Evolutionary conservation across 768 basidiomycete genomes (phyloP).

Genomic region (Agrocybe chaxingu): DNA sequence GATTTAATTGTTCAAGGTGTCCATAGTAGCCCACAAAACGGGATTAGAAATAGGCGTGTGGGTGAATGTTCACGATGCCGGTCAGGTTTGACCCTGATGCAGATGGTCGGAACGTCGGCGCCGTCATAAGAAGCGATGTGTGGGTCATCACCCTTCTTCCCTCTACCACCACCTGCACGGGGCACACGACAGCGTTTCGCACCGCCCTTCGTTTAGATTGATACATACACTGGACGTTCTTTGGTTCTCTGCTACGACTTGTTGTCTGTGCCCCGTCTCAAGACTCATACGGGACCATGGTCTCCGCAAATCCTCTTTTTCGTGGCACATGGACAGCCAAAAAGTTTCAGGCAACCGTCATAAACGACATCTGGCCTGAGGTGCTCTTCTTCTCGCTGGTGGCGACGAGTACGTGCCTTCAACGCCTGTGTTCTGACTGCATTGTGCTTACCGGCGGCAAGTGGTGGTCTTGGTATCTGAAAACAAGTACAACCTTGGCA

Average conservation of each 20-base stretch:
- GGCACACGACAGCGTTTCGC: too few relatives aligned
- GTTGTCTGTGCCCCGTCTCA: neutral
- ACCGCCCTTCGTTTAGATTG: too few relatives aligned
- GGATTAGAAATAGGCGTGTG: too few relatives aligned
- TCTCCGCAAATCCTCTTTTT: slow-evolving; percentile 37
- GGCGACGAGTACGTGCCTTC: slow-evolving; percentile 40
- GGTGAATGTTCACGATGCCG: too few relatives aligned
- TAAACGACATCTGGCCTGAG: slow-evolving; percentile 64
- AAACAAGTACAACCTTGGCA: slow-evolving; percentile 44
- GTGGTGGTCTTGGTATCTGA: slow-evolving; percentile 59
- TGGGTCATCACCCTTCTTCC: too few relatives aligned
- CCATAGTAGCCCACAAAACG: too few relatives aligned
- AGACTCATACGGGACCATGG: slow-evolving; percentile 6
- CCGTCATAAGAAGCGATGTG: too few relatives aligned
- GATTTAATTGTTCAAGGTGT: too few relatives aligned
- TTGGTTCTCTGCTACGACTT: neutral
- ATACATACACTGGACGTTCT: too few relatives aligned
- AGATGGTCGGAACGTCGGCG: too few relatives aligned
- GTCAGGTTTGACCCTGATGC: too few relatives aligned
- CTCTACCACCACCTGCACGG: too few relatives aligned
- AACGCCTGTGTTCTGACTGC: neutral
- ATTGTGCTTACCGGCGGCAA: slow-evolving; percentile 16
- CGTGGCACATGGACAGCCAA: slow-evolving; percentile 44
- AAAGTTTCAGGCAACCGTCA: slow-evolving; percentile 52
- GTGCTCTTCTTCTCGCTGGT: slow-evolving; percentile 57